Base-by-base conservation (phyloP, 2,329 filamentous ascomycete genomes). In the Aspergillus sp. region DNA sequence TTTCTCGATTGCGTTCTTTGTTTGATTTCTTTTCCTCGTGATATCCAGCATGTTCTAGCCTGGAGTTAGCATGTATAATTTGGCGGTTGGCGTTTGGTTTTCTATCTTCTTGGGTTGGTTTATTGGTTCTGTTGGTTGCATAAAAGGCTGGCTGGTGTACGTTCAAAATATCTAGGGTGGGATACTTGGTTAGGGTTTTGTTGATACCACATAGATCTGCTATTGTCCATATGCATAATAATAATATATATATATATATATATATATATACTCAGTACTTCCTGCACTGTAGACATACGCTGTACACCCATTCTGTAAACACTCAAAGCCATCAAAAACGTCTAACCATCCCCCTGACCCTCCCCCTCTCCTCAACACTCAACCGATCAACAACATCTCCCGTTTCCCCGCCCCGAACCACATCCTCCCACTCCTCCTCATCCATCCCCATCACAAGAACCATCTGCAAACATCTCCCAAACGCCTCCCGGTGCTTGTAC, bases 371-470 rank as follows among this genome's bases (percentile, higher is more conserved):
- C 49, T 90, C 88, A 38, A 78, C 77, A 44, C 78, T 76, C 61
- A 93, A 82, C 9, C 80, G 85, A 44, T 80, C 83, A 10, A 83
- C 79, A 12, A 76, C 70, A 47, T 80, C 76, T 47, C 64, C 63
- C 51, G 67, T 64, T 43, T 70, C 64, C 30, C 68, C 69, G 32
- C 72, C 76, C 27, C 74, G 69, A 37, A 76, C 70, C 4, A 90
- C 68, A 67, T 93, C 89, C 43, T 91, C 87, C 87, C 90, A 95
- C 69, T 96, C 91, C 49, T 96, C 90, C 30, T 93, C 88, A 64
- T 96, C 90, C 89, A 96, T 94, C 58, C 90, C 91, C 64, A 91
- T 83, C 13, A 95, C 82, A 75, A 94, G 82, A 49, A 86, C 81
- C 59, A 95, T 84, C 75, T 96, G 89, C 50, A 79, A 77, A 49